Evolutionary conservation across 1,139 yeast genomes (phyloP), one percentile per base, ranked within the genome.

Genomic region (Sugiyamaella sp.): DNA sequence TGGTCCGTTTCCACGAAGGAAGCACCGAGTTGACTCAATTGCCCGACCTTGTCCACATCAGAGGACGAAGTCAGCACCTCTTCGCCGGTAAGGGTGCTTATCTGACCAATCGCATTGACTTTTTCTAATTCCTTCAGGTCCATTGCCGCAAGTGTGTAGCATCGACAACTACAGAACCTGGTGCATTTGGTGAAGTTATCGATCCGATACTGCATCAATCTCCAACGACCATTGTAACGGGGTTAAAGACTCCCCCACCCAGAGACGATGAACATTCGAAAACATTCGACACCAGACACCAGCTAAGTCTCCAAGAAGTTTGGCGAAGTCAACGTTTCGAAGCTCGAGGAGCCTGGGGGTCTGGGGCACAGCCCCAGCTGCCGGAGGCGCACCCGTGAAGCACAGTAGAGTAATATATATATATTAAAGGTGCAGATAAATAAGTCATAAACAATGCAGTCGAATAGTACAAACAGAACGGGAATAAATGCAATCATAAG

Each of bases 1-100:
- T 60, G 63, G 45, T 67, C 65, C 8, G 63, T 52, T 32, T 59
- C 61, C 8, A 60, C 61, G 53, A 65, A 66, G 19, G 65, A 48
- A 19, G 46, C 29, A 12, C 43, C 47, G 37, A 59, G 52, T 32
- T 53, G 54, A 24, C 55, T 52, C 29, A 58, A 35, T 46, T 53
- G 55, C 8, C 54, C 24, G n/a, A 51, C 42, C 37, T 53, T 37
- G 17, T 25, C 25, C 19, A 25, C 38, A 39, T 25, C 33, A 10
- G 29, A 51, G 1, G 54, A 56, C 1, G 58, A 33, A 2, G 61
- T 56, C 22, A 61, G 27, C 4, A 62, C 56, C 43, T 63, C 65
- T 27, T 61, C 63, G 9, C 66, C 64, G 2, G 55, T 40, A 12
- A 53, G 25, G 4, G 66, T 61, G 3, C 64, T 49, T 6, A 63